Conservation (phyloP, 1,139 yeast species). For the Blastobotrys aristatus region DNA sequence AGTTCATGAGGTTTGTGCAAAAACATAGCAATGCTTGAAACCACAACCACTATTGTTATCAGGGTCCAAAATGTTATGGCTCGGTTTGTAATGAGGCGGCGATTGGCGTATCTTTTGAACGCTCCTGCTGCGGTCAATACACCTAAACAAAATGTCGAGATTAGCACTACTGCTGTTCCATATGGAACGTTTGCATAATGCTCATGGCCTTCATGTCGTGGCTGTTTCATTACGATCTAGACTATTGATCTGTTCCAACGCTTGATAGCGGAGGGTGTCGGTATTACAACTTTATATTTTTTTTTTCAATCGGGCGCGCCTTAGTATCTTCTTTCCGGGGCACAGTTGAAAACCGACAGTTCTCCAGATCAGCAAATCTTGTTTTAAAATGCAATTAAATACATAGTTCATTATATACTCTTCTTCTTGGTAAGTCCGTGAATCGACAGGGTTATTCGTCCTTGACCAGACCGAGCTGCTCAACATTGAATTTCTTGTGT, state of each 20-base stretch:
- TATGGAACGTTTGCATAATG: conserved; percentile 40
- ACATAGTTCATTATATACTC: no score
- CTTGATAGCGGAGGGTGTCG: no score
- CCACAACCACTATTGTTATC: conserved; percentile 14
- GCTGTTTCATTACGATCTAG: conserved; percentile 11
- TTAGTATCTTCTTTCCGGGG: no score
- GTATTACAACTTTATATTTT: no score
- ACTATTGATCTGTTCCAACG: no score
- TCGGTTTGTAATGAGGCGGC: neutral
- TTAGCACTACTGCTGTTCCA: conserved; percentile 43
- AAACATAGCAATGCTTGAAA: conserved; percentile 20
- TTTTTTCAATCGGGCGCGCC: neutral
- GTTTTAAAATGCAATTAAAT: neutral
- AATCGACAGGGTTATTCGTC: conserved; percentile 10
- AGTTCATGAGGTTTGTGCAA: conserved; percentile 17
- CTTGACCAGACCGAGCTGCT: conserved; percentile 23
- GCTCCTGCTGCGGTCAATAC: conserved; percentile 6
- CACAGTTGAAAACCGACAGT: no score
- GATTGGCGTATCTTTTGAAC: neutral
- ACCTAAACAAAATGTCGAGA: conserved; percentile 34
- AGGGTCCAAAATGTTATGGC: conserved; percentile 36
- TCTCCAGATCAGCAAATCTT: no score
- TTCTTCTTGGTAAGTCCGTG: no score
- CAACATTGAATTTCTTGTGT: conserved; percentile 21
- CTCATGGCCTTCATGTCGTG: conserved; percentile 36